Evolutionary conservation across 306 rosid species (phyloP).

Genomic region (Castanea mollissima): DNA sequence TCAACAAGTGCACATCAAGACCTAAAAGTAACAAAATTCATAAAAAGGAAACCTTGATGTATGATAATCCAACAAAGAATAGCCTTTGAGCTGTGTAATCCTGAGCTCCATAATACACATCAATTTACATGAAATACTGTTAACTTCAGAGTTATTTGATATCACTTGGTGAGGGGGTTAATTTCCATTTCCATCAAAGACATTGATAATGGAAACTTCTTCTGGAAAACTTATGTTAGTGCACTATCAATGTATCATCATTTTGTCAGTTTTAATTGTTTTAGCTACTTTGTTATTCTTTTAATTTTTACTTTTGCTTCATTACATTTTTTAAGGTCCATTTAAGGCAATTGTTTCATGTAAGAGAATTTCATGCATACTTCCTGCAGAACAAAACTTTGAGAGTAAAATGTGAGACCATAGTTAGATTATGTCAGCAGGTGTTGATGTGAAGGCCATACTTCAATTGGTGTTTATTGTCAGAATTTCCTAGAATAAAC

Average conservation of each 20-base stretch:
- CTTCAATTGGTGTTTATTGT: too few relatives aligned
- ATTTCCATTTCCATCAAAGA: too few relatives aligned
- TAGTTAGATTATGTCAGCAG: too few relatives aligned
- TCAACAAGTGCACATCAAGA: neutral
- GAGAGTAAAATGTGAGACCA: too few relatives aligned
- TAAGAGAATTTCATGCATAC: neutral
- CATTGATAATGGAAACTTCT: neutral
- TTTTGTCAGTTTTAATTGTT: neutral
- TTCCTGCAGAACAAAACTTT: neutral
- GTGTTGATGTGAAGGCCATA: too few relatives aligned
- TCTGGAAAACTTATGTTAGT: neutral
- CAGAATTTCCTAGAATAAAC: too few relatives aligned
- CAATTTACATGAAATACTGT: too few relatives aligned
- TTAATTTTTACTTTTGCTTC: neutral
- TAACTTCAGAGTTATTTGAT: neutral
- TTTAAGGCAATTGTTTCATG: neutral
- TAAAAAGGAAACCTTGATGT: neutral
- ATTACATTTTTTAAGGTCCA: neutral
- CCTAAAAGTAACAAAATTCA: neutral
- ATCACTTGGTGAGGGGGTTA: too few relatives aligned
- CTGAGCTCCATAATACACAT: neutral
- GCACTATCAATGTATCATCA: neutral
- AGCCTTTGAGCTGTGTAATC: neutral
- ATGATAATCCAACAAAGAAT: neutral
- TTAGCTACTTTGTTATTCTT: neutral